Base-by-base conservation (phyloP, 2,329 filamentous ascomycete genomes). In the Graphium sp. region DNA sequence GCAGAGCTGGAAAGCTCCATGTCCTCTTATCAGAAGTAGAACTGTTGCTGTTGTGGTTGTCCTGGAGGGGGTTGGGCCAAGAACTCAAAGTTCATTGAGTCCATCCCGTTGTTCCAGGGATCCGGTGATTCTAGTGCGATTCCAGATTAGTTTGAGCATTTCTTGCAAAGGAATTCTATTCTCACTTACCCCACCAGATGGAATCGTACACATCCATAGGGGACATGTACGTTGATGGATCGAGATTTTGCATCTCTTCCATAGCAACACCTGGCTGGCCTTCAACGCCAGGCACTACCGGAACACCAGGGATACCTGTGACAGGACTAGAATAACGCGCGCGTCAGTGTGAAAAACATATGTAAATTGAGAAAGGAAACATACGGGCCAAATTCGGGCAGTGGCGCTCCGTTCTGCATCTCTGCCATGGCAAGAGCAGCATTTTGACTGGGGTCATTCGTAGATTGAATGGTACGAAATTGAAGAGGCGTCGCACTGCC, bases 161-260 rank as follows among this genome's bases (percentile, higher is more conserved):
- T n/a, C n/a, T n/a, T 24, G n/a, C 19, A 6, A 8, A 27, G 21
- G 13, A 29, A 30, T 19, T 12, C 16, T 20, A 13, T 7, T n/a
- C 35, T 18, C 18, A 55, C 65, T 45, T 49, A 74, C 69, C 70
- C 60, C 68, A 74, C 52, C 74, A 75, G 25, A 76, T 76, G 4
- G 68, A 73, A 40, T 75, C 69, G 42, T 74, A 76, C 1, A 76
- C 49, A 34, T 76, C 71, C 67, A 76, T 70, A 1, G 71, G 71
- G 21, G 70, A 71, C 57, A 75, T 68, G 37, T 69, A 65, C 19
- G 66, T 53, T 4, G 61, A 55, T 11, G 66, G 64, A 34, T 74
- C 70, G 8, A 66, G 49, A 20, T 53, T 46, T 27, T 51, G 46
- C 28, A 70, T 47, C 25, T 59, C 60, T 6, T 62, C 47, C 19